Conservation (phyloP, 345 rosid genomes). For the Euclidium syriacum region DNA sequence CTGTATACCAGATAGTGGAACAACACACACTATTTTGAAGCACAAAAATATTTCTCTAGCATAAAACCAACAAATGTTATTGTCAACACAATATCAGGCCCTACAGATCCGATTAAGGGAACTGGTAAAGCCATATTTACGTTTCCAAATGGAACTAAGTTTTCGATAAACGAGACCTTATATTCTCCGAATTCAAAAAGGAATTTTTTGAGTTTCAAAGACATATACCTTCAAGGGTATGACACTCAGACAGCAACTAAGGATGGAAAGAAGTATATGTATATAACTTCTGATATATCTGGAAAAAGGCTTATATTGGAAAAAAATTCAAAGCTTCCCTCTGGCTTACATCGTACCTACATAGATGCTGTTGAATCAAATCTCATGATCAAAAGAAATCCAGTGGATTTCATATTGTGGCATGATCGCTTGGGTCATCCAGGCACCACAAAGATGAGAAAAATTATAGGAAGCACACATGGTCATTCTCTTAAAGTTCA, state of each 20-base stretch:
- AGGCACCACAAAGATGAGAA: too few species aligned
- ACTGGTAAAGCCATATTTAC: neutral
- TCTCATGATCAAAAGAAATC: too few species aligned
- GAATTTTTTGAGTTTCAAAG: neutral
- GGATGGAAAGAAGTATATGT: neutral
- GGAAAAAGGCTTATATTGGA: neutral
- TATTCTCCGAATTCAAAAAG: neutral
- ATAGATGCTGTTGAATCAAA: too few species aligned
- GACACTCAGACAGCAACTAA: neutral
- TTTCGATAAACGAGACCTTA: neutral
- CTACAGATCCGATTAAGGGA: neutral
- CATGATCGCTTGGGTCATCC: too few species aligned
- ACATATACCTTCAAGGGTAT: neutral
- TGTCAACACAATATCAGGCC: too few species aligned
- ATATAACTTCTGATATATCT: neutral
- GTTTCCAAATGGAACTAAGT: neutral
- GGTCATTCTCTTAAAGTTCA: too few species aligned
- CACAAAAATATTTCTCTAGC: neutral
- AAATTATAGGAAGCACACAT: too few species aligned
- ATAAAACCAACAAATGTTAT: neutral
- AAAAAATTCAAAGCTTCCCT: neutral
- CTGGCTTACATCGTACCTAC: too few species aligned
- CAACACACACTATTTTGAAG: neutral
- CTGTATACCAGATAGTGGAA: neutral
- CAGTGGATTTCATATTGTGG: too few species aligned